These are phyloP conservation scores for Backusella macrospora DNA, from an alignment of 192 early-diverging fungal species.

Conservation along the genomic window DNA sequence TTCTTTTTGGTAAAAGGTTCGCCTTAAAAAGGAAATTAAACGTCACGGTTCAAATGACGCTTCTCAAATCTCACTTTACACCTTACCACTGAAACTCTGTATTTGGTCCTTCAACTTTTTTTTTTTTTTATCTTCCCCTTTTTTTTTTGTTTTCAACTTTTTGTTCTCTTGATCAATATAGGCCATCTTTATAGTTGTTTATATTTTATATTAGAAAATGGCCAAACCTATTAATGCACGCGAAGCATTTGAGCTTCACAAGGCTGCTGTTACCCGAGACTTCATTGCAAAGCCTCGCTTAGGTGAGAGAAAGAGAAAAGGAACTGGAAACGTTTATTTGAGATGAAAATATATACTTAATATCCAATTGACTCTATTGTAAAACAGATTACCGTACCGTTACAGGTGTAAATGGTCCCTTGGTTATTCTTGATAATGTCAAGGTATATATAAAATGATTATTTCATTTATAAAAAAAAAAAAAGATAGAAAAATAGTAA, in stretches of 20 bases:
- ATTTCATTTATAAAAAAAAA: background rate
- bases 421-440: slow-evolving; percentile 98
- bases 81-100: background rate
- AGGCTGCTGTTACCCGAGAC: slow-evolving; percentile 87
- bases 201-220: background rate
- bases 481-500: background rate
- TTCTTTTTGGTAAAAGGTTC: too few species aligned
- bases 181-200: background rate
- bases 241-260: slow-evolving; percentile 82
- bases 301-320: slow-evolving; percentile 53
- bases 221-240: slow-evolving; percentile 32
- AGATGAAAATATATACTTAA: background rate
- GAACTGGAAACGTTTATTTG: background rate
- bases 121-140: background rate
- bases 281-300: slow-evolving; percentile 84
- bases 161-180: background rate
- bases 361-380: background rate
- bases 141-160: background rate
- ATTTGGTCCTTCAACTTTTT: background rate
- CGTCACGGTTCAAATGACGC: slow-evolving; percentile 1
- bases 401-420: slow-evolving; percentile 96
- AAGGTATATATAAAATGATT: slow-evolving; percentile 62
- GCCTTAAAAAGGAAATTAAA: background rate
- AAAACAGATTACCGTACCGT: slow-evolving; percentile 95
- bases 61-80: background rate